Evolutionary conservation across 139 green algal genomes (phyloP), one percentile per base, ranked within the genome.

Genomic region (Edaphochlamys debaryana): DNA sequence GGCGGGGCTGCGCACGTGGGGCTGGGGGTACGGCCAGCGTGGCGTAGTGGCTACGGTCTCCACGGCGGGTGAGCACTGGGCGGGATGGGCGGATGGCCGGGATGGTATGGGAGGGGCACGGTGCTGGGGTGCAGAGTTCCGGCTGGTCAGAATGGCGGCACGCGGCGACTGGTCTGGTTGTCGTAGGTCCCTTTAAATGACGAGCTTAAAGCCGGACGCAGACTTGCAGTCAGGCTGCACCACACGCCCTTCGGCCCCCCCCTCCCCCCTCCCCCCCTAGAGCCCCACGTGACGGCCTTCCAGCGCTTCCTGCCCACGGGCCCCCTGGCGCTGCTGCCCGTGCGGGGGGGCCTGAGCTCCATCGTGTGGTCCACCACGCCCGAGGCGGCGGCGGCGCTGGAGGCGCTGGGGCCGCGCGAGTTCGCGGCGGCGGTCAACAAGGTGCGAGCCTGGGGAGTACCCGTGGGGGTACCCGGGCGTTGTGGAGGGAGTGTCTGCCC

Each of bases 301-400:
- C 94, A 97, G 89, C 88, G 93, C 30, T 98, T 98, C 80, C 92
- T 98, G 71, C 91, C 91, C 4, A 93, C 88, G 22, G 95, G 94
- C 15, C 94, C 93, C 0, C 73, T 98, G 42, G 94, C 95, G 8
- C 90, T 98, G 75, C 91, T 98, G 86, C 95, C 95, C 19, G 89
- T 94, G 23, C 68, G 92, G 2, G 88, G 81, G 73, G 94, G 94
- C 29, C 91, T 80, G 64, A 88, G 79, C 87, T 95, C 93, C 83
- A 87, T 97, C 41, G 95, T 98, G 63, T 98, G 95, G 95, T 93
- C 87, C 29, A 93, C 85, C 19, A 91, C 90, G 0, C 86, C 90
- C 0, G 67, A 87, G 22, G 72, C 90, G 32, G 95, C 95, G 0
- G 5, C 25, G 42, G 69, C 85, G 67, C 85, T 98, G 74, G 89